phyloP scores from a whole-genome alignment of 495 filamentous ascomycete species.

The Xylaria nigripes region DNA sequence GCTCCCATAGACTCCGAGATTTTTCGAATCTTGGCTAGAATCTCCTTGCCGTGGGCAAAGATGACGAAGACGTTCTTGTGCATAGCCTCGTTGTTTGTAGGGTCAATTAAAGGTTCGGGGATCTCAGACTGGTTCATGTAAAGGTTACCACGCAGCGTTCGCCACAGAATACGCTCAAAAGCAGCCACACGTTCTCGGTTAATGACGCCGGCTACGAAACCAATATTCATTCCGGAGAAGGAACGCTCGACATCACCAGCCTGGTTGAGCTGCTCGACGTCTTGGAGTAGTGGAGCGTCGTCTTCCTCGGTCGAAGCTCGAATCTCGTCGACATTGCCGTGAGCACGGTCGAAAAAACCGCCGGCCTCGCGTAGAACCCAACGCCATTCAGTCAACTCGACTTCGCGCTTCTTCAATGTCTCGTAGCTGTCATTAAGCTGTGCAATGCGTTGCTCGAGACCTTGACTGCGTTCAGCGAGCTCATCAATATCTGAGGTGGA shows the following conservation, averaged over 20 bases:
- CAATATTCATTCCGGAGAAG: conserved; percentile 94
- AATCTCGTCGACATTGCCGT: conserved; percentile 95
- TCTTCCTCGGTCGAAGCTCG: conserved; percentile 81
- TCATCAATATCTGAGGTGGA: conserved; percentile 92
- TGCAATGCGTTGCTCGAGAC: conserved; percentile 81
- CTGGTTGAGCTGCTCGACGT: conserved; percentile 74
- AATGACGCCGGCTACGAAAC: conserved; percentile 99
- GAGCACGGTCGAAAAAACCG: conserved; percentile 92
- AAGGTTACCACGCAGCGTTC: conserved; percentile 91
- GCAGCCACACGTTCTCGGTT: conserved; percentile 84
- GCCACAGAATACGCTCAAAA: conserved; percentile 95
- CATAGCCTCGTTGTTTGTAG: conserved; percentile 78
- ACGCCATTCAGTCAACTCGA: conserved; percentile 94
- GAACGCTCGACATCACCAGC: conserved; percentile 75
- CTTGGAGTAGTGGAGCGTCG: conserved; percentile 69
- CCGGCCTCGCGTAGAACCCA: conserved; percentile 94
- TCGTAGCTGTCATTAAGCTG: conserved; percentile 97
- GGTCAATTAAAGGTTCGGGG: conserved; percentile 87
- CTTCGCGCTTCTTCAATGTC: conserved; percentile 91
- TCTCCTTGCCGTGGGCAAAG: conserved; percentile 96
- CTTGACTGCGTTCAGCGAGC: conserved; percentile 82
- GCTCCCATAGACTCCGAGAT: conserved; percentile 96
- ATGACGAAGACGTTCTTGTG: conserved; percentile 99
- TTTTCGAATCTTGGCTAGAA: conserved; percentile 96
- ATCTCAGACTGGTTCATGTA: conserved; percentile 99